Base-by-base conservation (phyloP, 2,329 filamentous ascomycete genomes). In the Botrytis deweyae region DNA sequence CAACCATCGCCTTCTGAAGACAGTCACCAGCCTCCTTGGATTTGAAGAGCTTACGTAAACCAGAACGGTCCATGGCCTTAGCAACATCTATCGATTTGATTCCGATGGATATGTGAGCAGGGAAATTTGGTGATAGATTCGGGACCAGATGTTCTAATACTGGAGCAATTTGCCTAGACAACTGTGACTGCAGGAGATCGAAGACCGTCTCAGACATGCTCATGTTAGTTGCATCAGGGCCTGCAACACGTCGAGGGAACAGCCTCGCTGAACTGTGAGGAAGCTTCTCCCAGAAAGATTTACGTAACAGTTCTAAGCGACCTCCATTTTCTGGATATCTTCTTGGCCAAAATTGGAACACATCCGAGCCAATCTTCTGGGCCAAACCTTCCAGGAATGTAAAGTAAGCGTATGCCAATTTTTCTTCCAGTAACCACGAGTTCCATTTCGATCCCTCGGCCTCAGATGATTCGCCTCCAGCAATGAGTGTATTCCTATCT, bases 351-450 rank as follows among this genome's bases (percentile, higher is more conserved):
- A 78, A 79, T 3, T 64, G 61, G 40, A 78, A 77, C 1, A 74
- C 73, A 33, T 74, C 59, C 33, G 74, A 46, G 25, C 74, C 74
- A 44, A 76, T 25, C 4, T 75, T 44, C 9, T 20, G 29, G 22
- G 44, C 72, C 46, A 80, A 42, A 16, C 76, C 66, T 22, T 76
- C 74, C 20, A 81, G 74, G 49, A 80, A 77, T 1, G 58, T 67
- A 18, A 81, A 40, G 52, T 81, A 81, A 29, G 81, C 65, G 7
- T 76, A 66, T 38, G 80, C 75, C 14, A 81, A 40, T 25, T 61
- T 73, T 4, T 75, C 62, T 42, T 75, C 46, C 4, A 80, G 69
- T 8, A 81, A 75, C 74, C 76, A 77, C 18, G 44, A 40, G 36
- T 81, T 81, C 78, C 78, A 81, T 12, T 65, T 49, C 14, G 76